phyloP scores from a whole-genome alignment of 2,329 filamentous ascomycete genomes.

The Fusarium fujikuroi region DNA sequence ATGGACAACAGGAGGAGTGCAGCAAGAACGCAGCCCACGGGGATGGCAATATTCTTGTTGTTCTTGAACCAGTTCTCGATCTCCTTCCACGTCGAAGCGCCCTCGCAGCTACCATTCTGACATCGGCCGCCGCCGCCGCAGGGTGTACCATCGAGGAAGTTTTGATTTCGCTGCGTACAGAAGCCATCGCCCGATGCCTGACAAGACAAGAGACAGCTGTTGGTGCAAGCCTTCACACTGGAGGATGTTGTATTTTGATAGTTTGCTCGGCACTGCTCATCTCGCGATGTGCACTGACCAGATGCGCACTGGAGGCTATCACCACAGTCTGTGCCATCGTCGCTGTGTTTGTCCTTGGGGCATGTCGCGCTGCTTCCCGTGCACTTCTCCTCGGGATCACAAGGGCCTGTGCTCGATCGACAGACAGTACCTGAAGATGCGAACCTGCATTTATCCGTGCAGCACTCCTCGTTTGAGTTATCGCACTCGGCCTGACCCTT shows the following conservation, averaged over 20 bases:
- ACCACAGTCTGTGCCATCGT: slow-evolving; percentile 80
- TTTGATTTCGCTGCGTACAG: slow-evolving; percentile 84
- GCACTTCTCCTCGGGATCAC: slow-evolving; percentile 88
- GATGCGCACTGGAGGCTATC: slow-evolving; percentile 80
- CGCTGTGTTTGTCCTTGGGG: slow-evolving; percentile 74
- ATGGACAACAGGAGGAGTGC: slow-evolving; percentile 76
- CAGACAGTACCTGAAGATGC: slow-evolving; percentile 77
- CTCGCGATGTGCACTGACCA: slow-evolving; percentile 92
- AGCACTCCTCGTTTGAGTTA: slow-evolving; percentile 84
- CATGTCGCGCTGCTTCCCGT: slow-evolving; percentile 77
- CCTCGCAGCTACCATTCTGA: slow-evolving; percentile 79
- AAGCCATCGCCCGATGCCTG: slow-evolving; percentile 74
- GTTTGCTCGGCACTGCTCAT: slow-evolving; percentile 87
- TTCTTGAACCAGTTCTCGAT: slow-evolving; percentile 79
- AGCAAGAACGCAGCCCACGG: slow-evolving; percentile 77
- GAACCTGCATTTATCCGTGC: slow-evolving; percentile 73
- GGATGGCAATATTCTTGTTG: slow-evolving; percentile 86
- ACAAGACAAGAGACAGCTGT: slow-evolving; percentile 81
- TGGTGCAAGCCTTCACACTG: slow-evolving; percentile 78
- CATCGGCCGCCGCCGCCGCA: slow-evolving; percentile 86
- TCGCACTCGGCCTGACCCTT: slow-evolving; percentile 80
- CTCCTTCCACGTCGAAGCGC: slow-evolving; percentile 74
- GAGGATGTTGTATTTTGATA: slow-evolving; percentile 80
- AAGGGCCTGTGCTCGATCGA: slow-evolving; percentile 79
- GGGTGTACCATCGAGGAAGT: slow-evolving; percentile 90